Conservation (phyloP, 805 yeast genomes). For the Nematodospora valgi region DNA sequence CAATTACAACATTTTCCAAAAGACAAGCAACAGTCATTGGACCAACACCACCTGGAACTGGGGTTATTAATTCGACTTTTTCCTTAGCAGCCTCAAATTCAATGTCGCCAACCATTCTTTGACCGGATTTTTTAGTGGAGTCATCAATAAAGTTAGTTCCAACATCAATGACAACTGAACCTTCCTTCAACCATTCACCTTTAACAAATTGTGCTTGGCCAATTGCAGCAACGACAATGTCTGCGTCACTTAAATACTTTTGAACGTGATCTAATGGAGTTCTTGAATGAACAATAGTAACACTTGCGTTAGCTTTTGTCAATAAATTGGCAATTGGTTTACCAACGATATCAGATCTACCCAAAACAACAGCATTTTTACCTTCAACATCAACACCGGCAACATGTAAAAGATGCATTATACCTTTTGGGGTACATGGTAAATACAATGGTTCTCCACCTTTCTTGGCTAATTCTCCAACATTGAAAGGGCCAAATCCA, state of each 20-base stretch:
- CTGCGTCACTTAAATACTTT: slow-evolving; percentile 55
- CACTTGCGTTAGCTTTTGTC: slow-evolving; percentile 71
- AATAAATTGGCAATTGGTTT: slow-evolving; percentile 72
- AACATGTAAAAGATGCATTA: slow-evolving; percentile 58
- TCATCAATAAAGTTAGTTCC: slow-evolving; percentile 78
- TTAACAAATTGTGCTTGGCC: slow-evolving; percentile 69
- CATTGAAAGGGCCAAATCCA: slow-evolving; percentile 76
- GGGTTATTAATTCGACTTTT: slow-evolving; percentile 67
- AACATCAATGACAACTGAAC: slow-evolving; percentile 73
- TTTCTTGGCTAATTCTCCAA: slow-evolving; percentile 72
- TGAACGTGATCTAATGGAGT: slow-evolving; percentile 51
- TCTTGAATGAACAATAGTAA: slow-evolving; percentile 69
- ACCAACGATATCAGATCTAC: slow-evolving; percentile 85
- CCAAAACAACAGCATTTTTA: slow-evolving; percentile 76
- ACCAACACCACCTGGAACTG: slow-evolving; percentile 91
- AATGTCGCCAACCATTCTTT: slow-evolving; percentile 74
- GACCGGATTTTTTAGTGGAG: slow-evolving; percentile 62
- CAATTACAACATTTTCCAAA: slow-evolving; percentile 64
- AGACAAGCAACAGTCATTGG: slow-evolving; percentile 90
- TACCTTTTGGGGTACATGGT: slow-evolving; percentile 86
- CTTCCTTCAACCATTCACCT: slow-evolving; percentile 71
- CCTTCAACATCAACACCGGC: slow-evolving; percentile 58
- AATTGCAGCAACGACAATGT: slow-evolving; percentile 73
- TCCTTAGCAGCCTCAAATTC: slow-evolving; percentile 55
- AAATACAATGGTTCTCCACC: slow-evolving; percentile 68